A percentile compares a stretch with the other conserved stretches of the same genome.
These are phyloP conservation scores for Piper longum DNA, from an alignment of 164 flowering plant genomes.

Conservation along the genomic window DNA sequence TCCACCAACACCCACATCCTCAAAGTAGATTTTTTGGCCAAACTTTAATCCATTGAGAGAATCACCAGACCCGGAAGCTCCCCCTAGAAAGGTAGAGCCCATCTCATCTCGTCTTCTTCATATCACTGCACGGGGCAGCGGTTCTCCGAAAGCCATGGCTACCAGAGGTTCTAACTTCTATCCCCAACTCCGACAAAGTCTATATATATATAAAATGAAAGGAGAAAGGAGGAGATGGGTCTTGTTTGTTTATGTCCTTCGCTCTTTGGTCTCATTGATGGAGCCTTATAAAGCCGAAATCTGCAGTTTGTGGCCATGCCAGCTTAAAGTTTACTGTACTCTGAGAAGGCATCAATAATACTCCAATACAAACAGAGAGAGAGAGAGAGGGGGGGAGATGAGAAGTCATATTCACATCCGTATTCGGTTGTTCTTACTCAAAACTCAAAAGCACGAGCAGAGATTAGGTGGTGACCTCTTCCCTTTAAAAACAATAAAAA, in stretches of 20 bases:
- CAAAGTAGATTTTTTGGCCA: conserved; percentile 71
- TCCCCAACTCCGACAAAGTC: too few species aligned
- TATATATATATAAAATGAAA: background rate
- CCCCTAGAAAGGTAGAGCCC: conserved; percentile 27
- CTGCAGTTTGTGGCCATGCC: conserved; percentile 42
- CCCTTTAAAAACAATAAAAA: too few species aligned
- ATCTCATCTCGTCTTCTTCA: conserved; percentile 17
- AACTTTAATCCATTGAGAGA: conserved; percentile 57
- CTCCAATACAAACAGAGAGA: background rate
- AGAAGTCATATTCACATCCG: too few species aligned
- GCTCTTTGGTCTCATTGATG: conserved; percentile 1
- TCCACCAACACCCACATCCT: conserved; percentile 36
- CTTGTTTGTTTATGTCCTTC: background rate
- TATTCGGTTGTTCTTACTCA: too few species aligned
- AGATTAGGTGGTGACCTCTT: too few species aligned
- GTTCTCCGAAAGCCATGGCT: conserved; percentile 2
- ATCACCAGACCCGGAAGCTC: conserved; percentile 29
- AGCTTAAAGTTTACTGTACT: conserved; percentile 13
- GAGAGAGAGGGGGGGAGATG: background rate
- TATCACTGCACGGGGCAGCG: conserved; percentile 23
- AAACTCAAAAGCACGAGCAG: too few species aligned
- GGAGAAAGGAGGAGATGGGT: conserved; percentile 1
- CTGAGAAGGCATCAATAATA: background rate
- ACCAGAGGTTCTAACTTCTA: background rate
- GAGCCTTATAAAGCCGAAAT: background rate